Base-by-base conservation (phyloP, 768 basidiomycete species). In the Clitopilus hobsonii region DNA sequence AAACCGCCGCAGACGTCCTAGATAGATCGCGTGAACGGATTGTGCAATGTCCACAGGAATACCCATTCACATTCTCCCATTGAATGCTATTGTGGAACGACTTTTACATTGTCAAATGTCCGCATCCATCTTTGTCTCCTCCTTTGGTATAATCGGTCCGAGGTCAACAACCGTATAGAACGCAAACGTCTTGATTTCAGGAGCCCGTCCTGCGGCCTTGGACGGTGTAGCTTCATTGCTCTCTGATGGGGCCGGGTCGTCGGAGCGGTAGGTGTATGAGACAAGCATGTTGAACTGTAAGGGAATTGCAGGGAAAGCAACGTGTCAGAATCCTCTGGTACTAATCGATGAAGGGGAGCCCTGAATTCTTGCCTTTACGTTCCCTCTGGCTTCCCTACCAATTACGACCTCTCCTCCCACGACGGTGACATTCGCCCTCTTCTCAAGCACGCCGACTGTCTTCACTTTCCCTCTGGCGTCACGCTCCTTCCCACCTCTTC, bases 211-310 rank as follows among this genome's bases (percentile, higher is more conserved):
- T n/a, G 71, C 56, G 1, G 65, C 56, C 63, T 75, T 74, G 16
- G 76, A 71, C 38, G 76, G 71, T 14, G 67, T 69, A 13, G 63
- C 74, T 23, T 80, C 80, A 51, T 81, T 82, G 57, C 83, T 80
- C 52, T 87, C 85, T 1, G 83, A 80, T 13, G 83, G 81, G 2
- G 83, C 76, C 22, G 85, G 79, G 57, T 97, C 95, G 63, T 98
- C 96, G 0, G 92, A 88, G 28, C 89, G 83, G 67, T 98, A 99
- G 0, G 94, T 96, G 69, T 93, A 98, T 2, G 92, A 84, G 1
- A 99, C 88, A 58, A 94, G 81, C 83, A 98, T 87, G 62, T 94
- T 94, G 68, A 94, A 94, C 95, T 98, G 67, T 3, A 48, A 18
- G 10, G 22, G 41, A 18, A 45, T 18, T 5, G 22, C 10, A 18